Evolutionary conservation across 1,284 basidiomycete species (phyloP), one percentile per base, ranked within the genome.

Genomic region (Bondarzewia mesenterica): DNA sequence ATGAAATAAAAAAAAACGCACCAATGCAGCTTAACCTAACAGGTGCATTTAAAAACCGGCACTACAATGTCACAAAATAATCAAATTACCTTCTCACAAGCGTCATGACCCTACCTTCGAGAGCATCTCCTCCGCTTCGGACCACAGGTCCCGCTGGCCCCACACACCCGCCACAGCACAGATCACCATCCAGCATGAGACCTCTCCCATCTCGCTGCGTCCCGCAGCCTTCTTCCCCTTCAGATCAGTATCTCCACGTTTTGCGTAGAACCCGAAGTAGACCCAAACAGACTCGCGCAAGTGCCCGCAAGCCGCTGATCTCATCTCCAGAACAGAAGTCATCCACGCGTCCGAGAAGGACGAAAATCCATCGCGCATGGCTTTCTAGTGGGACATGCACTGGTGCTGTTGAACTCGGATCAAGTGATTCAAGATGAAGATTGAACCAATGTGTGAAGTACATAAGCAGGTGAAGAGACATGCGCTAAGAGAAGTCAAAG

Each of bases 121-220:
- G 5, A 32, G 29, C 29, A 32, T 32, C 38, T 64, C 68, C 56
- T 84, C 82, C 8, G 85, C 84, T 60, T 93, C 88, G 58, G 75
- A 73, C 82, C 91, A 89, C 40, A 97, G 66, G 63, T 97, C 94
- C 48, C 69, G 73, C 67, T 97, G 93, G 18, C 78, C 85, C 93
- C 93, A 97, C 1, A 87, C 70, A 8, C 77, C 80, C 20, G 78
- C 75, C 25, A 97, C 70, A 3, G 80, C 79, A 20, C 82, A 69
- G 1, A 94, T 72, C 23, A 91, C 72, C 59, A 95, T 76, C 93
- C 93, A 96, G 56, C 89, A 91, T n/a, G 82, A 78, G 36, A 68
- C 63, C 52, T 79, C 75, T 47, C 69, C 68, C 64, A 82, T 71
- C 38, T 55, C 50, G 37, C 57, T 46, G 35, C 36, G 46, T 14